A percentile compares a stretch with the other conserved stretches of the same genome.
phyloP scores from a whole-genome alignment of 1,284 basidiomycete genomes.

The Irpex lacteus region DNA sequence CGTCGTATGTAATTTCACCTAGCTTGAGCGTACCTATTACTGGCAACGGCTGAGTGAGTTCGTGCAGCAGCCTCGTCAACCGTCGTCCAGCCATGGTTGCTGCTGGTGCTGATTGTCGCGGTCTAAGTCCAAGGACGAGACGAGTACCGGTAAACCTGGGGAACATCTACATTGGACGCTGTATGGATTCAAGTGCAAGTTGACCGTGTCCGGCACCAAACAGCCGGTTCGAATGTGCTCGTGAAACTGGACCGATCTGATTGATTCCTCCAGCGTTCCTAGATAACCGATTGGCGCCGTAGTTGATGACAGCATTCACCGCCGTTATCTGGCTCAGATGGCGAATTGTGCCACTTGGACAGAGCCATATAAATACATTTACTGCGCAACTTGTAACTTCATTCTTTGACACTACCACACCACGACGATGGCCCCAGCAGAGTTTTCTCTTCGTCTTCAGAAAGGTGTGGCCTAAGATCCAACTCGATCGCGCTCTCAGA shows the following conservation, averaged over 20 bases:
- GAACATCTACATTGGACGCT: background rate
- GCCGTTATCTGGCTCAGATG: background rate
- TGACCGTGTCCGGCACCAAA: background rate
- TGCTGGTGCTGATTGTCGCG: background rate
- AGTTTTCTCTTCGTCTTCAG: slow-evolving; percentile 36
- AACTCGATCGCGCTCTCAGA: background rate
- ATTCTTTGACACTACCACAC: background rate
- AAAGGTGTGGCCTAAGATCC: slow-evolving; percentile 23
- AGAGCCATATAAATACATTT: background rate
- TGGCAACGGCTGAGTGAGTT: slow-evolving; percentile 37
- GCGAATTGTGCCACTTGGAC: background rate
- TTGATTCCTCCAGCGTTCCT: background rate
- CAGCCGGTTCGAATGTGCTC: background rate
- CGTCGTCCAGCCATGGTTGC: slow-evolving; percentile 35
- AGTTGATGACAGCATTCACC: background rate
- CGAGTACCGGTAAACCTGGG: background rate
- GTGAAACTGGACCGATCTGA: background rate
- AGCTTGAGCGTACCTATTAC: slow-evolving; percentile 54
- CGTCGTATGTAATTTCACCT: slow-evolving; percentile 54
- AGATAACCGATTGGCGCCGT: too few species aligned
- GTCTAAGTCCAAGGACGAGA: background rate
- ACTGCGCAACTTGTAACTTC: background rate
- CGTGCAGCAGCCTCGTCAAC: slow-evolving; percentile 44
- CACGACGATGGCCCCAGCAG: slow-evolving; percentile 26
- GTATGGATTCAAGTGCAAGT: background rate